These are phyloP conservation scores for Boletus pseudo-olivaceus DNA, from an alignment of 768 basidiomycete species.

Conservation along the genomic window DNA sequence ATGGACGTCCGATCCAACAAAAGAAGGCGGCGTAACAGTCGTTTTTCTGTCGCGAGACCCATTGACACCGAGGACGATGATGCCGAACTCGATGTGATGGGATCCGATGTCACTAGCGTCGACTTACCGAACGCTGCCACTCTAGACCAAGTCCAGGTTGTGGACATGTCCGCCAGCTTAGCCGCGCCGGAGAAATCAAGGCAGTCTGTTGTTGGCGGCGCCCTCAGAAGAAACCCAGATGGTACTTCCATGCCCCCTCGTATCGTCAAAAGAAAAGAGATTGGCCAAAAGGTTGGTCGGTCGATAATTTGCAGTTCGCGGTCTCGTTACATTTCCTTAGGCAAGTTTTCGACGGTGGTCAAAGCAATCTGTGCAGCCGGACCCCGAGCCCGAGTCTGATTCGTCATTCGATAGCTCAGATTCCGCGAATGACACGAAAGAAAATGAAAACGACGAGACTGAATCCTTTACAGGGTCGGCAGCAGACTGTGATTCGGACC, in stretches of 20 bases:
- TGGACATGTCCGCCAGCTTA: conserved; percentile 15
- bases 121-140: neutral
- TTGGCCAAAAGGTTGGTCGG: conserved; percentile 42
- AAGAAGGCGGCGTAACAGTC: conserved; percentile 45
- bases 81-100: conserved; percentile 32
- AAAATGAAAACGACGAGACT: conserved; percentile 21
- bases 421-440: conserved; percentile 56
- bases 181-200: conserved; percentile 11
- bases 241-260: conserved; percentile 53
- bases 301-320: conserved; percentile 1
- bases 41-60: conserved; percentile 3
- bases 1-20: conserved; percentile 47
- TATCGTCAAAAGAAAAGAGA: conserved; percentile 41
- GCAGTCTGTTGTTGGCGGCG: conserved; percentile 49
- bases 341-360: conserved; percentile 52
- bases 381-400: conserved; percentile 41
- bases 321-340: conserved; percentile 22
- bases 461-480: conserved; percentile 10
- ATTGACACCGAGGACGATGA: conserved; percentile 34
- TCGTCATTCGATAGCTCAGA: conserved; percentile 77
- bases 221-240: conserved; percentile 62
- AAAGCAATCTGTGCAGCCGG: conserved; percentile 27
- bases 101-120: conserved; percentile 14
- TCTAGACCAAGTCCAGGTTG: conserved; percentile 5
- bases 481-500: conserved; percentile 20